These are phyloP conservation scores for Lolium multiflorum DNA, from an alignment of 176 grass and related monocot genomes.

Conservation along the genomic window DNA sequence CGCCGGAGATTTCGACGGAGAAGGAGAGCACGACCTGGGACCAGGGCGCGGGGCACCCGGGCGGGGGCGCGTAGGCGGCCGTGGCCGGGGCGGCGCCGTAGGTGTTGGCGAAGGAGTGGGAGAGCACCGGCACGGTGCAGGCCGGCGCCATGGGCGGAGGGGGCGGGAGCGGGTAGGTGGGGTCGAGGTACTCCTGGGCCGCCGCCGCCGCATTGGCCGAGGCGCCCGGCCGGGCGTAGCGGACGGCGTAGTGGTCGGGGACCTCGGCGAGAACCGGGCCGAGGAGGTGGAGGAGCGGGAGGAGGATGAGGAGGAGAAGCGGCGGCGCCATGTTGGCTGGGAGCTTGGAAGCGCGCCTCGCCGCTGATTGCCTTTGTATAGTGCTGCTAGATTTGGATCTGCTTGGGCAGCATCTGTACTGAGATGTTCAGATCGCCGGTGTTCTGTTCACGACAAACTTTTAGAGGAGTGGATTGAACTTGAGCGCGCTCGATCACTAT, in stretches of 20 bases:
- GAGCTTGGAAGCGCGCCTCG: neutral
- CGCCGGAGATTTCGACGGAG: constrained; percentile 62
- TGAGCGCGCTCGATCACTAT: neutral
- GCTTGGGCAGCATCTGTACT: neutral
- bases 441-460: too few relatives aligned
- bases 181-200: constrained; percentile 68
- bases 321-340: constrained; percentile 8
- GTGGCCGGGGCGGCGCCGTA: constrained; percentile 65
- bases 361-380: neutral
- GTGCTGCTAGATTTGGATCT: constrained; percentile 1
- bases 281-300: constrained; percentile 32
- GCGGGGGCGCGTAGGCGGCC: constrained; percentile 57
- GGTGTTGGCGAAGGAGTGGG: constrained; percentile 78
- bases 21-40: constrained; percentile 72
- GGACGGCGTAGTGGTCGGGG: constrained; percentile 34
- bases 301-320: neutral
- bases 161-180: constrained; percentile 52
- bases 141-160: constrained; percentile 29
- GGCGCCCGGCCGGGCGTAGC: neutral
- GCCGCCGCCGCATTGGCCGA: constrained; percentile 1
- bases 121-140: constrained; percentile 69
- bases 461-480: neutral
- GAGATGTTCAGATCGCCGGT: neutral
- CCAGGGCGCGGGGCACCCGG: constrained; percentile 68
- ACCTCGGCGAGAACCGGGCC: neutral